A percentile compares a stretch with the other conserved stretches of the same genome.
These are phyloP conservation scores for Chlorella sp. DNA, from an alignment of 139 green algal genomes.

Conservation along the genomic window DNA sequence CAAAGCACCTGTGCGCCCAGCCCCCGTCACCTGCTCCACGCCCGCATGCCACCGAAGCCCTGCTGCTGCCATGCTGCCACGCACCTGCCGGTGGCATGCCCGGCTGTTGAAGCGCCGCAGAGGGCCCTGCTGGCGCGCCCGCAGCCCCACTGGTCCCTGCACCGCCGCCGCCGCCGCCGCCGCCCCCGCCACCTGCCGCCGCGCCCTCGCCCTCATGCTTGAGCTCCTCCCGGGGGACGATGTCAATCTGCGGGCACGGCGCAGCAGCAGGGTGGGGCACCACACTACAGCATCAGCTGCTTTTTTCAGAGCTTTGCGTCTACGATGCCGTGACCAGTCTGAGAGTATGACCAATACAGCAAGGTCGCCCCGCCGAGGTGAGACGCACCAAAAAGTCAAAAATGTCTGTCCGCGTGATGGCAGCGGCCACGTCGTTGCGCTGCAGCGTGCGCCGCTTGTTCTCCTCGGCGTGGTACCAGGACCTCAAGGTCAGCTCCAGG, in stretches of 20 bases:
- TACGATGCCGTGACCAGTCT: neutral
- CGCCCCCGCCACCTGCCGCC: neutral
- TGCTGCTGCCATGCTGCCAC: neutral
- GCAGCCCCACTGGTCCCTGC: neutral
- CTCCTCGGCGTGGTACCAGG: slow-evolving; percentile 93
- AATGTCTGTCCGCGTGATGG: slow-evolving; percentile 91
- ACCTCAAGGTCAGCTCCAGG: slow-evolving; percentile 85
- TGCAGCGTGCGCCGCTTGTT: slow-evolving; percentile 95
- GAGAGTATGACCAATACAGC: slow-evolving; percentile 1
- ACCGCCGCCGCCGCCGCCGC: neutral
- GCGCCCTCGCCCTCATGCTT: slow-evolving; percentile 20
- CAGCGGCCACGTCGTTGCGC: slow-evolving; percentile 89
- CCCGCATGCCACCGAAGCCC: neutral
- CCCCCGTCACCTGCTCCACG: neutral
- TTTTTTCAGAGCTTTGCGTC: neutral
- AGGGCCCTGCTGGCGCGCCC: neutral
- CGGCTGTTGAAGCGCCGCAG: neutral
- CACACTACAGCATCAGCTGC: neutral
- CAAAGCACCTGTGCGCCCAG: neutral
- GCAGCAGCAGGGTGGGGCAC: neutral
- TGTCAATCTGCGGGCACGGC: slow-evolving; percentile 57
- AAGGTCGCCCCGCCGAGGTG: neutral
- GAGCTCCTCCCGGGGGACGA: slow-evolving; percentile 79
- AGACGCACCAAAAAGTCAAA: slow-evolving; percentile 86
- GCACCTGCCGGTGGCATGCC: neutral